Conservation (phyloP, 768 basidiomycete genomes). For the Termitomyces sp. region DNA sequence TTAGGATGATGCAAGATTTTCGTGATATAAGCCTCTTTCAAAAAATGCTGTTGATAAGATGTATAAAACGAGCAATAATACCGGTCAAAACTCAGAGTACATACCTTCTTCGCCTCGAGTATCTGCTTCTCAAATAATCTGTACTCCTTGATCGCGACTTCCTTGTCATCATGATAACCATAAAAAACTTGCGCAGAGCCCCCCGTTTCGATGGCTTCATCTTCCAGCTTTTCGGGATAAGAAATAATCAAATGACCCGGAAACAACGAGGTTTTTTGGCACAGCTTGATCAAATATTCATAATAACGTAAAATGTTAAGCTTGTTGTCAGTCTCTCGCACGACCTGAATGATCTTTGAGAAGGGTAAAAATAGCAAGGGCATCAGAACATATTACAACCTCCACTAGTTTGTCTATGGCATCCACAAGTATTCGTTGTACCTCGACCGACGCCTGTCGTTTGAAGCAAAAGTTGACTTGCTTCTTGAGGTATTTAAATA, state of each 20-base stretch:
- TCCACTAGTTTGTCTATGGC: conserved; percentile 10
- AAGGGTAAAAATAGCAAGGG: neutral
- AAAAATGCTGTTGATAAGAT: conserved; percentile 8
- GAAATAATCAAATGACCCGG: conserved; percentile 1
- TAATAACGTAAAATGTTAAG: conserved; percentile 2
- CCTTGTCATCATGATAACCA: conserved; percentile 3
- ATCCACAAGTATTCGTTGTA: conserved; percentile 6
- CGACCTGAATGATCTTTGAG: neutral
- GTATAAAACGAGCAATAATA: neutral
- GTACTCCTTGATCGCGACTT: conserved; percentile 16
- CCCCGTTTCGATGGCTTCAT: conserved; percentile 3
- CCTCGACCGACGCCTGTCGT: neutral
- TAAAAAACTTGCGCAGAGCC: conserved; percentile 13
- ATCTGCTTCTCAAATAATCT: conserved; percentile 4
- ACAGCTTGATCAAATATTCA: conserved; percentile 8
- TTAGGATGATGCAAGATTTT: conserved; percentile 17
- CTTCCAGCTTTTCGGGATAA: neutral
- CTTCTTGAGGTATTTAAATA: conserved; percentile 3
- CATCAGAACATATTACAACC: neutral
- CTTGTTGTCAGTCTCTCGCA: conserved; percentile 6
- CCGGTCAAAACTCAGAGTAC: neutral
- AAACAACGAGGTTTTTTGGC: conserved; percentile 2
- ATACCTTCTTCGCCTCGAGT: conserved; percentile 5
- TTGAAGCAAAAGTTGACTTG: neutral
- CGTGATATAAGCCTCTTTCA: conserved; percentile 17